Evolutionary conservation across 768 basidiomycete genomes (phyloP).

Genomic region (Thelephora aurantiotincta): DNA sequence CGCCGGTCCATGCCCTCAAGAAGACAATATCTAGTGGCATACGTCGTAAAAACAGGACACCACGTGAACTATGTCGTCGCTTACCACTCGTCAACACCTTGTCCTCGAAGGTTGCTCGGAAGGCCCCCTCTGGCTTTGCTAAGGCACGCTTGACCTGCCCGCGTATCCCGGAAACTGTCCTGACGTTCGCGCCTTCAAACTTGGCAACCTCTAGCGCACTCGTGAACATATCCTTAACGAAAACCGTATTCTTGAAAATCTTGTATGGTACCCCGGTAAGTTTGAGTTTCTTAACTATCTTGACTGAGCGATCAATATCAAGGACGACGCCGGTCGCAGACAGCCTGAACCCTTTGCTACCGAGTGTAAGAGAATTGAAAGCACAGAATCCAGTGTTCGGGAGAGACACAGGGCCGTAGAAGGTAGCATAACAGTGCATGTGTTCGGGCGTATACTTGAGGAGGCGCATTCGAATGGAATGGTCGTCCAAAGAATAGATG

Average conservation of each 20-base stretch:
- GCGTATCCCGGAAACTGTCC: slow-evolving; percentile 89
- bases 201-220: slow-evolving; percentile 91
- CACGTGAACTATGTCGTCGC: slow-evolving; percentile 16
- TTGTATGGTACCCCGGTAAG: slow-evolving; percentile 91
- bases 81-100: slow-evolving; percentile 90
- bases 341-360: slow-evolving; percentile 67
- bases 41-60: neutral
- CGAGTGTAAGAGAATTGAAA: slow-evolving; percentile 72
- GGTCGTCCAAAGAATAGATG: slow-evolving; percentile 94
- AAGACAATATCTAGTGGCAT: slow-evolving; percentile 73
- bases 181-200: slow-evolving; percentile 95
- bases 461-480: slow-evolving; percentile 96
- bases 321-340: slow-evolving; percentile 91
- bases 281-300: slow-evolving; percentile 98
- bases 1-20: slow-evolving; percentile 91
- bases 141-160: slow-evolving; percentile 96
- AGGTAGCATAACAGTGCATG: slow-evolving; percentile 98
- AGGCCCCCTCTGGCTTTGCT: slow-evolving; percentile 89
- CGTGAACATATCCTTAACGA: slow-evolving; percentile 95
- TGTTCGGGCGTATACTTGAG: slow-evolving; percentile 99
- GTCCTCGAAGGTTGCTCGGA: slow-evolving; percentile 96
- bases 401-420: slow-evolving; percentile 84
- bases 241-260: slow-evolving; percentile 98
- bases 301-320: slow-evolving; percentile 81
- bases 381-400: slow-evolving; percentile 97